phyloP scores from a whole-genome alignment of 331 rosid genomes.

The Pyrus hybrid region DNA sequence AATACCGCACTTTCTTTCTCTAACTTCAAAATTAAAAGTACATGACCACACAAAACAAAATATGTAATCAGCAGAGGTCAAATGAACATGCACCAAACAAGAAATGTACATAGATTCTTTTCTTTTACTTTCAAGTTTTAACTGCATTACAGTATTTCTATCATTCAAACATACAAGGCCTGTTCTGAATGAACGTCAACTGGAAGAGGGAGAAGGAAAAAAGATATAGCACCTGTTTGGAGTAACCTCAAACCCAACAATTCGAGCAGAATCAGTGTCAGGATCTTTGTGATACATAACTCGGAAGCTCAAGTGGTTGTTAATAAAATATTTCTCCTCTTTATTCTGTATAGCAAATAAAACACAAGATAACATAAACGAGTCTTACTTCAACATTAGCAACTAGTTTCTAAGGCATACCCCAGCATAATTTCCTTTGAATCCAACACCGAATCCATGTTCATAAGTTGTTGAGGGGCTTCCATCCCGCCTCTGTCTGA shows the following conservation, averaged over 20 bases:
- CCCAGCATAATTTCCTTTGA: constrained; percentile 95
- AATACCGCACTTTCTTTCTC: neutral
- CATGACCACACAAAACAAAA: neutral
- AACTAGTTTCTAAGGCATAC: constrained; percentile 42
- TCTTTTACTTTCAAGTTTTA: neutral
- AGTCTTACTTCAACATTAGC: constrained; percentile 2
- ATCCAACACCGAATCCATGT: constrained; percentile 95
- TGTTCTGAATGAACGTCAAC: neutral
- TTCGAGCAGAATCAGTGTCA: constrained; percentile 84
- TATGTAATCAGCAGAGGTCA: neutral
- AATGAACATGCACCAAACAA: neutral
- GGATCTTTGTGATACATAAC: constrained; percentile 96
- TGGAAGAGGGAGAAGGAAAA: neutral
- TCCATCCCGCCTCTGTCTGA: constrained; percentile 88
- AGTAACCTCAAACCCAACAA: constrained; percentile 97
- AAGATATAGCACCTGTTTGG: constrained; percentile 61
- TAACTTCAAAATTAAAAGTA: neutral
- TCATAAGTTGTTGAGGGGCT: constrained; percentile 84
- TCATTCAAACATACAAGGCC: neutral
- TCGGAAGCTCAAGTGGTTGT: constrained; percentile 97
- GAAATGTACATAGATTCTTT: neutral
- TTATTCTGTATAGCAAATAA: constrained; percentile 58
- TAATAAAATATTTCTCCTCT: constrained; percentile 91
- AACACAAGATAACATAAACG: constrained; percentile 3
- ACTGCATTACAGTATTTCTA: neutral